Conservation (phyloP, 2,329 filamentous ascomycete genomes). For the Verticillium klebahnii region DNA sequence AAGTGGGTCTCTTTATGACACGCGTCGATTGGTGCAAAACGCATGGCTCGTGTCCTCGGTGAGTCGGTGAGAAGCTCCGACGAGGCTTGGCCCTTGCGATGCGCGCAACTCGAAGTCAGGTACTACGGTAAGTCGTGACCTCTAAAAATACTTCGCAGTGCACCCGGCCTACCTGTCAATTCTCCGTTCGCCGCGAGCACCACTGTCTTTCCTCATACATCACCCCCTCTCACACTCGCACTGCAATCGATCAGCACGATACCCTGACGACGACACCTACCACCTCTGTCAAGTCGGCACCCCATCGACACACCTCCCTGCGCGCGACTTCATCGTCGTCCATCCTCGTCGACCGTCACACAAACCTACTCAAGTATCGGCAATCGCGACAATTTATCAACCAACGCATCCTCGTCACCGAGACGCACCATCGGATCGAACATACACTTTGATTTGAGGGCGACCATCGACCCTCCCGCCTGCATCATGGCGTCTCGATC, state of each 20-base stretch:
- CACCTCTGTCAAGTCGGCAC: background rate
- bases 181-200: background rate
- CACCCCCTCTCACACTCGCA: background rate
- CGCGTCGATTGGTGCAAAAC: background rate
- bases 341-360: background rate
- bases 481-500: conserved; percentile 31
- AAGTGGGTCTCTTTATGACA: background rate
- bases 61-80: background rate
- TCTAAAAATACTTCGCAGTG: background rate
- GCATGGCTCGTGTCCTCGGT: background rate
- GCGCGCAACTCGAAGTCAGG: background rate
- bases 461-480: background rate
- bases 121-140: background rate
- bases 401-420: background rate
- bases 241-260: no score
- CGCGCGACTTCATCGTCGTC: background rate
- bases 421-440: background rate
- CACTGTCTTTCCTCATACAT: background rate
- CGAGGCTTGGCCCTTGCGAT: background rate
- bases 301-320: background rate
- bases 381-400: background rate
- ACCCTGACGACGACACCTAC: no score
- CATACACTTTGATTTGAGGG: background rate
- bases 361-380: background rate
- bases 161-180: background rate